A percentile compares a stretch with the other conserved stretches of the same genome.
phyloP scores from a whole-genome alignment of 2,329 filamentous ascomycete species.

The Monosporascus sp. region DNA sequence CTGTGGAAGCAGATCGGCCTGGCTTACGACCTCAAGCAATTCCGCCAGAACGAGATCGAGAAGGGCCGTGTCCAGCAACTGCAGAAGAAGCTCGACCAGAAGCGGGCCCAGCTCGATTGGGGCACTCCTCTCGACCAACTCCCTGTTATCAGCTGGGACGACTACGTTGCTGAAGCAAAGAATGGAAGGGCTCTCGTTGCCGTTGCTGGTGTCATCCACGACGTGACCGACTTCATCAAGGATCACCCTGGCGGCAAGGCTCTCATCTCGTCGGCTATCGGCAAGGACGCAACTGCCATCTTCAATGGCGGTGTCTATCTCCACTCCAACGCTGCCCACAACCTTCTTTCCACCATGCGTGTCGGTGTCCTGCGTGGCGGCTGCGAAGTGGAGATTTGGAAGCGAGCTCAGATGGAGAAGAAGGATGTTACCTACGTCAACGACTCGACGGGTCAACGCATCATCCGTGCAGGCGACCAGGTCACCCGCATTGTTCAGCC shows the following conservation, averaged over 20 bases:
- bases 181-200: conserved; percentile 59
- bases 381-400: conserved; percentile 66
- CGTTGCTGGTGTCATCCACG: conserved; percentile 61
- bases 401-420: conserved; percentile 61
- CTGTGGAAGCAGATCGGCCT: conserved; percentile 62
- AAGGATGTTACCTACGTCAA: conserved; percentile 64
- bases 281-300: conserved; percentile 64
- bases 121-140: conserved; percentile 55
- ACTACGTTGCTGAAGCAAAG: conserved; percentile 57
- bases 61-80: conserved; percentile 63
- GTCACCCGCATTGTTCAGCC: conserved; percentile 70
- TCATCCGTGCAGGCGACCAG: conserved; percentile 70
- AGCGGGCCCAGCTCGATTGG: conserved; percentile 60
- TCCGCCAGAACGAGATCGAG: conserved; percentile 64
- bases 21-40: conserved; percentile 63
- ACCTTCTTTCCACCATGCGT: conserved; percentile 62
- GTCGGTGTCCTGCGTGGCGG: conserved; percentile 63
- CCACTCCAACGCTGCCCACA: conserved; percentile 65
- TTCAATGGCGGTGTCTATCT: conserved; percentile 67
- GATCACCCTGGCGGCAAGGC: conserved; percentile 64
- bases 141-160: conserved; percentile 46
- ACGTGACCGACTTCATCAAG: conserved; percentile 62
- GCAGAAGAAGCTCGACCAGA: conserved; percentile 65
- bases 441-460: conserved; percentile 64
- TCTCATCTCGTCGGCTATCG: conserved; percentile 59